Conservation (phyloP, 305 asterid species). For the Solanum hybrid region DNA sequence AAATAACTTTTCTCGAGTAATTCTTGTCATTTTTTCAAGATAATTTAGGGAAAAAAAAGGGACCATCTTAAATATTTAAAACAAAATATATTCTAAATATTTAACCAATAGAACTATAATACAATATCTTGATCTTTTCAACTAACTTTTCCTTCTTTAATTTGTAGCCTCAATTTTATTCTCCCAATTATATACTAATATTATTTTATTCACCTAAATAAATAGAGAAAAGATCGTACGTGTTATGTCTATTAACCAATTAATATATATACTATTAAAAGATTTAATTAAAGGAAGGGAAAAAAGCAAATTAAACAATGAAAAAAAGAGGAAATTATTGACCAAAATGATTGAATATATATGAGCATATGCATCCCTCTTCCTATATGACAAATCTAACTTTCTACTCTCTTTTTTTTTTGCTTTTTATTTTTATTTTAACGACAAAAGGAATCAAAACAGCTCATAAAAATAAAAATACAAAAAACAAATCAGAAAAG, state of each 20-base stretch:
- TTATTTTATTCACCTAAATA: not conserved
- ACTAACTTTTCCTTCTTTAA: not conserved
- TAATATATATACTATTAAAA: not conserved
- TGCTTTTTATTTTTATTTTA: not conserved
- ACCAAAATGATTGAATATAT: not conserved
- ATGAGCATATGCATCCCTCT: slow-evolving; percentile 1
- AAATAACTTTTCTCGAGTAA: not conserved
- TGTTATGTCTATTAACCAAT: not conserved
- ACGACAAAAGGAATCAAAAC: slow-evolving; percentile 27
- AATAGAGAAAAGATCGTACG: not conserved
- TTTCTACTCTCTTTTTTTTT: not conserved
- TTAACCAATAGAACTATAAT: not conserved
- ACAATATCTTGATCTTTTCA: not conserved
- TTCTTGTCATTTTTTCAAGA: not conserved
- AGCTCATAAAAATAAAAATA: slow-evolving; percentile 12
- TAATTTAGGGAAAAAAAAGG: not conserved
- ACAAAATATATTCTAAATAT: not conserved
- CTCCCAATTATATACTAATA: not conserved
- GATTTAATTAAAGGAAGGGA: not conserved
- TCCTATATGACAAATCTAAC: slow-evolving; percentile 3
- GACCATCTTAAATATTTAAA: not conserved
- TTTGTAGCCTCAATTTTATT: not conserved
- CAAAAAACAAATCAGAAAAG: not conserved
- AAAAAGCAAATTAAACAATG: not conserved
- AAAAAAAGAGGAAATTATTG: not conserved